phyloP scores from a whole-genome alignment of 2,329 filamentous ascomycete genomes.

The Penicillium sp. region DNA sequence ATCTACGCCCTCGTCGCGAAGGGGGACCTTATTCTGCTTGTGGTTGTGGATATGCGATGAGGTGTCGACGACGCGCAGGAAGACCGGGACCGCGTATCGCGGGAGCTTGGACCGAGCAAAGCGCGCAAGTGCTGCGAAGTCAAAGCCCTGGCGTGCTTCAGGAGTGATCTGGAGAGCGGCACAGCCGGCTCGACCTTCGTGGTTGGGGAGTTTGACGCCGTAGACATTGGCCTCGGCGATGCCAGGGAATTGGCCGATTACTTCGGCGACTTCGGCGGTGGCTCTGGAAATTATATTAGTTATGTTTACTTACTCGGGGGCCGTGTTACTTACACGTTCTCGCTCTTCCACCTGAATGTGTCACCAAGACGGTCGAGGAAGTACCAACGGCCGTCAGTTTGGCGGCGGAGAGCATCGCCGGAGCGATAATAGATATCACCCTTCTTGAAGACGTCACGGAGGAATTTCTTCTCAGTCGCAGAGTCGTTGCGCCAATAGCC shows the following conservation, averaged over 20 bases:
- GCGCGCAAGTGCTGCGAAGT: conserved; percentile 59
- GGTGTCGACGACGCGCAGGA: conserved; percentile 60
- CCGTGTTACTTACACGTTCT: conserved; percentile 55
- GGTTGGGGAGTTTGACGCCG: conserved; percentile 62
- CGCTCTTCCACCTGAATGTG: conserved; percentile 72
- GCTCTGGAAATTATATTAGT: conserved; percentile 27
- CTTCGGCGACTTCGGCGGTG: conserved; percentile 65
- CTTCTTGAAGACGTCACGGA: conserved; percentile 62
- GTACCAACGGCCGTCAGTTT: conserved; percentile 64
- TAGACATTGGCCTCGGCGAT: conserved; percentile 69
- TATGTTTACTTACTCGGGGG: background rate
- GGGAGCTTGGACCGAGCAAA: conserved; percentile 62
- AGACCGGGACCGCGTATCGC: conserved; percentile 72
- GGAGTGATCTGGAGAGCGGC: conserved; percentile 57
- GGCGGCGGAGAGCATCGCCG: conserved; percentile 64
- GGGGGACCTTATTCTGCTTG: conserved; percentile 74
- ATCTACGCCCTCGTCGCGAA: conserved; percentile 66
- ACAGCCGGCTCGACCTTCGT: conserved; percentile 68
- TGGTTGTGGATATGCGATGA: conserved; percentile 59
- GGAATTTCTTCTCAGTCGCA: conserved; percentile 66
- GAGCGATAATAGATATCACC: conserved; percentile 68
- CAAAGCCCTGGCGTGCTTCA: conserved; percentile 49
- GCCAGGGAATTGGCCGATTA: conserved; percentile 58
- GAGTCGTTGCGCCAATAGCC: conserved; percentile 69
- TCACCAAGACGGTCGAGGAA: conserved; percentile 70